Percentiles rank a stretch among this genome's conserved stretches.
Evolutionary conservation across 768 basidiomycete genomes (phyloP).

Genomic region (Boletus subparvulus): DNA sequence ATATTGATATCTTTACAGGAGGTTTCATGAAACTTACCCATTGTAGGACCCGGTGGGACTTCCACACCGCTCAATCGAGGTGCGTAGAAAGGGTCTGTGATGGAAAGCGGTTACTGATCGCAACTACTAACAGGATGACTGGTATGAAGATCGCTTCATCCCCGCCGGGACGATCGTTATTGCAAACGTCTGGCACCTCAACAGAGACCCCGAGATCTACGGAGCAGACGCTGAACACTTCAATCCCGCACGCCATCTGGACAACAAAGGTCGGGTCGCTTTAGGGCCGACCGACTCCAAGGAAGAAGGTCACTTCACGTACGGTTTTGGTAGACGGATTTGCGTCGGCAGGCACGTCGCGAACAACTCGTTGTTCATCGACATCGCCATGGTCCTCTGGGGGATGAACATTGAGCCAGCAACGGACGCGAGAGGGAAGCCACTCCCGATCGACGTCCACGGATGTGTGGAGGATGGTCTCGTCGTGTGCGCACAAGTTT

Average conservation of each 20-base stretch:
- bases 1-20: neutral
- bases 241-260: conserved; percentile 33
- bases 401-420: conserved; percentile 20
- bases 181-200: conserved; percentile 31
- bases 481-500: neutral
- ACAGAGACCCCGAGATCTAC: conserved; percentile 42
- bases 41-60: conserved; percentile 2
- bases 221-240: conserved; percentile 46
- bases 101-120: neutral
- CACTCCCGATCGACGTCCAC: conserved; percentile 2
- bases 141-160: conserved; percentile 25
- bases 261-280: neutral
- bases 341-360: conserved; percentile 37
- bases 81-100: neutral
- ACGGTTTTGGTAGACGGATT: conserved; percentile 16
- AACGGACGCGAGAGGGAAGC: neutral
- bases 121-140: conserved; percentile 16
- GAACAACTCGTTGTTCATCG: conserved; percentile 35
- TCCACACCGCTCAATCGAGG: conserved; percentile 2
- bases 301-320: conserved; percentile 19
- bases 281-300: neutral
- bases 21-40: neutral
- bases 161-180: conserved; percentile 18
- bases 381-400: conserved; percentile 32
- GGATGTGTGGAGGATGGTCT: conserved; percentile 10